Evolutionary conservation across 495 filamentous ascomycete genomes (phyloP).

Genomic region (Cenococcum geophilum): DNA sequence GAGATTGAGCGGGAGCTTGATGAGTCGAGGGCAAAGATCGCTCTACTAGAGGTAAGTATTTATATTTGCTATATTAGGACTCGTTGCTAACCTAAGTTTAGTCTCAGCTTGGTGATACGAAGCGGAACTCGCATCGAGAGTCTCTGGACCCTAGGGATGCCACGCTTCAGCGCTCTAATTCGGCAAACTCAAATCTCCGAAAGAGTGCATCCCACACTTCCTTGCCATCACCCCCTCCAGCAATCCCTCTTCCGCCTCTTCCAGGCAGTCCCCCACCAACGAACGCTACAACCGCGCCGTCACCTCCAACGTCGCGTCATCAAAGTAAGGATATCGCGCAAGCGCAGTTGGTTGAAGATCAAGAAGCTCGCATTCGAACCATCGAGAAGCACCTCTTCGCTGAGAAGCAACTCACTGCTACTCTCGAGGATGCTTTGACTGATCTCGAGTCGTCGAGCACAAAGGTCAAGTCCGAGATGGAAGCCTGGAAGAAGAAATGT

Average conservation of each 20-base stretch:
- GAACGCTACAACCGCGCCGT: constrained; percentile 34
- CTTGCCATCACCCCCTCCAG: constrained; percentile 81
- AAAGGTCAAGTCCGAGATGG: constrained; percentile 77
- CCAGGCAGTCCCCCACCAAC: constrained; percentile 49
- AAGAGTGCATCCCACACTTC: constrained; percentile 79
- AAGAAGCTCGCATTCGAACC: constrained; percentile 86
- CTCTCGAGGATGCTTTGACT: constrained; percentile 88
- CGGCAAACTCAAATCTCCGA: constrained; percentile 68
- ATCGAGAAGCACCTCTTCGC: constrained; percentile 96
- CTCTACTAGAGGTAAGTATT: constrained; percentile 57
- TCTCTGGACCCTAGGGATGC: constrained; percentile 41
- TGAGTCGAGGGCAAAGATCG: constrained; percentile 55
- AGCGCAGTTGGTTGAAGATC: constrained; percentile 77
- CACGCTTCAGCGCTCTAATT: constrained; percentile 66
- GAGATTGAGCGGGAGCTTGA: constrained; percentile 53
- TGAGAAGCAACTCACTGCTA: constrained; percentile 92
- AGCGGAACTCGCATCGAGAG: constrained; percentile 37
- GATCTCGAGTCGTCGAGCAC: constrained; percentile 85
- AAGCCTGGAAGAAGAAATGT: constrained; percentile 83
- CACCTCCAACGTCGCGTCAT: constrained; percentile 53
- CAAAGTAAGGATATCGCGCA: constrained; percentile 74
- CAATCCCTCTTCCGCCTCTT: constrained; percentile 90
- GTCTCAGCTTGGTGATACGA: constrained; percentile 55
- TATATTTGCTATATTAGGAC: constrained; percentile 29
- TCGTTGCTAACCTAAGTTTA: constrained; percentile 12